Evolutionary conservation across 2,329 filamentous ascomycete species (phyloP).

Genomic region (Nemania serpens): DNA sequence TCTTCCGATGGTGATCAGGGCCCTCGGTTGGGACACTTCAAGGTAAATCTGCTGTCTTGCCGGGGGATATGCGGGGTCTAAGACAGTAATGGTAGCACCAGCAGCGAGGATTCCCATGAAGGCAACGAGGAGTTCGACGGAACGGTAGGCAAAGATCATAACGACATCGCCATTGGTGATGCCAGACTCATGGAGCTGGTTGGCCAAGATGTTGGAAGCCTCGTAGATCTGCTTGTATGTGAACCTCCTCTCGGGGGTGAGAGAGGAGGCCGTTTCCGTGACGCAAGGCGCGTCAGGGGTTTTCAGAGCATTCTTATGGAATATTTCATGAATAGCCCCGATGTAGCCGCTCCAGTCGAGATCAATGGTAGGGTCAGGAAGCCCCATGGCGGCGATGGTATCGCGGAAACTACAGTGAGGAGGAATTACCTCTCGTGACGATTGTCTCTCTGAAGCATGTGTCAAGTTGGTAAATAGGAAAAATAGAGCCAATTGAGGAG

Average conservation of each 20-base stretch:
- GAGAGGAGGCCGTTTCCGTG: slow-evolving; percentile 51
- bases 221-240: slow-evolving; percentile 88
- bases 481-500: no score
- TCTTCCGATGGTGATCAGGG: slow-evolving; percentile 74
- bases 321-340: slow-evolving; percentile 69
- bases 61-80: slow-evolving; percentile 84
- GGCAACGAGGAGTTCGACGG: slow-evolving; percentile 69
- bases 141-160: slow-evolving; percentile 87
- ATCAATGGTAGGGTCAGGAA: not conserved
- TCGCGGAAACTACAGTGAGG: no score
- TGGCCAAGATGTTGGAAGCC: slow-evolving; percentile 77
- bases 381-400: no score
- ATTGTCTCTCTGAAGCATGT: no score
- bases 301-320: slow-evolving; percentile 66
- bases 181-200: slow-evolving; percentile 76
- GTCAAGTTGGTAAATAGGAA: no score
- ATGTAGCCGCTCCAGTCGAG: not conserved
- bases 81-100: slow-evolving; percentile 66
- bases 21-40: slow-evolving; percentile 75
- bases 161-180: slow-evolving; percentile 82
- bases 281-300: slow-evolving; percentile 66
- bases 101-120: slow-evolving; percentile 75
- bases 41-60: slow-evolving; percentile 82
- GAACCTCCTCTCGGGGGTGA: slow-evolving; percentile 51
- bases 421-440: no score